phyloP scores from a whole-genome alignment of 768 basidiomycete genomes.

The Lentinus brumalis region DNA sequence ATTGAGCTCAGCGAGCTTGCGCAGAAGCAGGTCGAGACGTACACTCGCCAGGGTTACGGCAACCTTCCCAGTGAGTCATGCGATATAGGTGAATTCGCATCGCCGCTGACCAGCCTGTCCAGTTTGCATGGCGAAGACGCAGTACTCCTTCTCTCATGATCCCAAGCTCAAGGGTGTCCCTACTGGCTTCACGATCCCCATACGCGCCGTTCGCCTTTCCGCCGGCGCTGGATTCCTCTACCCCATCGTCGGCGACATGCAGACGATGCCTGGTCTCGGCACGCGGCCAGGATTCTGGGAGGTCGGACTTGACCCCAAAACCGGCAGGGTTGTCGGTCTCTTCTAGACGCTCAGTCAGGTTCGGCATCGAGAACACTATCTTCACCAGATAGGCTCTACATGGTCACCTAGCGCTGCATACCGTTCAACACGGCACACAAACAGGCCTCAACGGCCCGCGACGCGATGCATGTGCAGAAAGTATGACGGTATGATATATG shows the following conservation, averaged over 20 bases:
- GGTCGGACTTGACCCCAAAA: slow-evolving; percentile 77
- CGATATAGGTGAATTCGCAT: neutral
- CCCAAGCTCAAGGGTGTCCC: slow-evolving; percentile 90
- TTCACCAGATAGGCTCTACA: slow-evolving; percentile 34
- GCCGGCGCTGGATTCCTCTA: slow-evolving; percentile 97
- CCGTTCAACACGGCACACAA: slow-evolving; percentile 42
- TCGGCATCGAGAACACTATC: slow-evolving; percentile 22
- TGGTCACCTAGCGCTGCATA: slow-evolving; percentile 31
- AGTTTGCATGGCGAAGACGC: slow-evolving; percentile 99
- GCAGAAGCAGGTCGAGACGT: slow-evolving; percentile 82
- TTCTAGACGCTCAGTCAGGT: slow-evolving; percentile 52
- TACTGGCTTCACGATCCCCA: slow-evolving; percentile 88
- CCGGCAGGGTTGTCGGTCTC: slow-evolving; percentile 82
- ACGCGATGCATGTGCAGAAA: slow-evolving; percentile 11
- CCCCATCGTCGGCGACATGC: slow-evolving; percentile 95
- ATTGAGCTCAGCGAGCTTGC: slow-evolving; percentile 87
- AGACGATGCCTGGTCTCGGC: slow-evolving; percentile 95
- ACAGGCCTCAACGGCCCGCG: slow-evolving; percentile 19
- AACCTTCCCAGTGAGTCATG: slow-evolving; percentile 68
- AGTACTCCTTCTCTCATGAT: slow-evolving; percentile 96
- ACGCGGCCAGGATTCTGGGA: slow-evolving; percentile 96
- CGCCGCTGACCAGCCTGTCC: slow-evolving; percentile 14
- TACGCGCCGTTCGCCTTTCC: slow-evolving; percentile 82
- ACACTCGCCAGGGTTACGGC: slow-evolving; percentile 86
- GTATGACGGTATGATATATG: neutral